These are phyloP conservation scores for Sporothrix variecibatus DNA, from an alignment of 2,329 filamentous ascomycete genomes.

Conservation along the genomic window DNA sequence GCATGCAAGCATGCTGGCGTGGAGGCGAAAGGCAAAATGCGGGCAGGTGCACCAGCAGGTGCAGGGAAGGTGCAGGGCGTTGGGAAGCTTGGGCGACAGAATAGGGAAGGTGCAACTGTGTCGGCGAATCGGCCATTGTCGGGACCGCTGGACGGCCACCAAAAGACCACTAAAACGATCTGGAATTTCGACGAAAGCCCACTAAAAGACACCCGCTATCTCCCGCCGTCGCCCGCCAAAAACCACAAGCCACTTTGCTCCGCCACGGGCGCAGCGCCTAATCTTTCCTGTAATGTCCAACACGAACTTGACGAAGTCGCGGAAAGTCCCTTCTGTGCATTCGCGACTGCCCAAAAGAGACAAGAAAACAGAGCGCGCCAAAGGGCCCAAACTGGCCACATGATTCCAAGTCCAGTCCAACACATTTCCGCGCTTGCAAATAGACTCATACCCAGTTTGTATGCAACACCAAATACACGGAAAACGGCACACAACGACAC, in stretches of 20 bases:
- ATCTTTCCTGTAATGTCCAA: background rate
- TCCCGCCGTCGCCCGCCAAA: background rate
- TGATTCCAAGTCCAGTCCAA: background rate
- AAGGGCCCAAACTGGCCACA: background rate
- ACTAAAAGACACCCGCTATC: background rate
- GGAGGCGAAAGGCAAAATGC: background rate
- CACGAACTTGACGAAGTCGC: no score
- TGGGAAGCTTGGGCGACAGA: background rate
- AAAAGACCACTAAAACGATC: background rate
- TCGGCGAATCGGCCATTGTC: background rate
- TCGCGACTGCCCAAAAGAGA: background rate
- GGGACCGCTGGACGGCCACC: background rate
- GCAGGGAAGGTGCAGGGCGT: background rate
- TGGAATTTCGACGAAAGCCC: background rate
- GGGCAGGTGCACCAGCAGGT: background rate
- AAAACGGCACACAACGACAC: no score
- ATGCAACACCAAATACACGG: background rate
- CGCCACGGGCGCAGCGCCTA: slow-evolving; percentile 5
- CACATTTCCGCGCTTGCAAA: background rate
- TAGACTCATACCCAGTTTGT: background rate
- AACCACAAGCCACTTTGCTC: slow-evolving; percentile 8
- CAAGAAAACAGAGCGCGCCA: background rate
- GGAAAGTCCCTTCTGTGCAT: background rate
- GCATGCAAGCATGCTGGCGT: background rate
- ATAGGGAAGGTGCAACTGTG: background rate